Conservation (phyloP, 2,329 filamentous ascomycete genomes). For the Helicocarpus griseus region DNA sequence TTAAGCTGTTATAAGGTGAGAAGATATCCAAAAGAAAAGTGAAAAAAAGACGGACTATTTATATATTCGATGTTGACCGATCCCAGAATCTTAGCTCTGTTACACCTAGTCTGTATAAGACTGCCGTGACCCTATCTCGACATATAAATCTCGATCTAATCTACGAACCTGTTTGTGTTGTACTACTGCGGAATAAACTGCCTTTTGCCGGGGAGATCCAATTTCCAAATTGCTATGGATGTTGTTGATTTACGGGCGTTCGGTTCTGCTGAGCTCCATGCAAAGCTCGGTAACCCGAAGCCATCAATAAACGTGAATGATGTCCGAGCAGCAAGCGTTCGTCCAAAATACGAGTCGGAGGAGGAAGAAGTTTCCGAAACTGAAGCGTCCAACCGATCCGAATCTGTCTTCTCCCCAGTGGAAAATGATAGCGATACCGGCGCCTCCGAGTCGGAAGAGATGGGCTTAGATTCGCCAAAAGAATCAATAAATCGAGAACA, state of each 20-base stretch:
- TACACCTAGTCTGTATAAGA: not conserved
- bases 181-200: not conserved
- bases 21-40: not conserved
- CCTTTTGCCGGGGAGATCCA: not conserved
- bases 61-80: not conserved
- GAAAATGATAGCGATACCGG: conserved; percentile 9
- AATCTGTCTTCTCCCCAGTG: conserved; percentile 10
- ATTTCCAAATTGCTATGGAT: not conserved
- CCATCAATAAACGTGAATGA: not conserved
- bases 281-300: not conserved
- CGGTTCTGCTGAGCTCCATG: not conserved
- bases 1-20: not conserved
- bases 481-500: not conserved
- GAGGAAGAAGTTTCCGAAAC: conserved; percentile 14
- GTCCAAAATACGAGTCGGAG: conserved; percentile 12
- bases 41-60: too few species aligned
- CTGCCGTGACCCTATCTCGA: not conserved
- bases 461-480: not conserved
- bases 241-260: not conserved
- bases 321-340: conserved; percentile 2
- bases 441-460: conserved; percentile 1
- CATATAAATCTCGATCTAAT: not conserved
- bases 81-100: not conserved
- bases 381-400: conserved; percentile 7
- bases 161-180: not conserved